phyloP scores from a whole-genome alignment of 176 grass and related monocot genomes.

The Triticum dicoccoides region DNA sequence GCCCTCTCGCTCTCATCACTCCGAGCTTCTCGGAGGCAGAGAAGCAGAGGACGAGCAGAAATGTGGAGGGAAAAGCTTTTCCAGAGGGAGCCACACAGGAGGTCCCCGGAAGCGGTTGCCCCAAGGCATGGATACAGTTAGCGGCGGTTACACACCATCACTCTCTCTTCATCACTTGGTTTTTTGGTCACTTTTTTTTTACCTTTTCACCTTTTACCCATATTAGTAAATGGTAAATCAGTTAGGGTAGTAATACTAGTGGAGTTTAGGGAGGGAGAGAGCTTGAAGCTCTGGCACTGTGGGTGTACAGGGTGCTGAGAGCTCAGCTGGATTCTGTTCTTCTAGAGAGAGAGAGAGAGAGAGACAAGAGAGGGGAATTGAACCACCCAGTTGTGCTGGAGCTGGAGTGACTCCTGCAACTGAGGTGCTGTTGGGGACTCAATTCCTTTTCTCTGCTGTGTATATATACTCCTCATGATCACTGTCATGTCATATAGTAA shows the following conservation, averaged over 20 bases:
- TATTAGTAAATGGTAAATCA: neutral
- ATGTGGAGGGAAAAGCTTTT: constrained; percentile 44
- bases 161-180: neutral
- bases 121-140: neutral
- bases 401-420: neutral
- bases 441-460: neutral
- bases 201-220: neutral
- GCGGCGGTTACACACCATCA: neutral
- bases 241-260: neutral
- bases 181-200: neutral
- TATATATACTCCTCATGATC: constrained; percentile 2
- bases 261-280: neutral
- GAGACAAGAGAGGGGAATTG: neutral
- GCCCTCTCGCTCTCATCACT: neutral
- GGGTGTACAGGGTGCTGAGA: constrained; percentile 31
- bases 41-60: neutral
- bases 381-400: constrained; percentile 36
- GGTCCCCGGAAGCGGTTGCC: constrained; percentile 44
- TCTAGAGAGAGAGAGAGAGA: neutral
- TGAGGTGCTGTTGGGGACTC: constrained; percentile 35
- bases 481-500: neutral
- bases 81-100: constrained; percentile 52
- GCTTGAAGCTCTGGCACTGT: constrained; percentile 36
- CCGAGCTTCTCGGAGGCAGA: constrained; percentile 19
- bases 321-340: constrained; percentile 27